Percentiles rank a stretch among this genome's conserved stretches.
Conservation (phyloP, 1,284 basidiomycete genomes). For the Moniliophthora roreri region DNA sequence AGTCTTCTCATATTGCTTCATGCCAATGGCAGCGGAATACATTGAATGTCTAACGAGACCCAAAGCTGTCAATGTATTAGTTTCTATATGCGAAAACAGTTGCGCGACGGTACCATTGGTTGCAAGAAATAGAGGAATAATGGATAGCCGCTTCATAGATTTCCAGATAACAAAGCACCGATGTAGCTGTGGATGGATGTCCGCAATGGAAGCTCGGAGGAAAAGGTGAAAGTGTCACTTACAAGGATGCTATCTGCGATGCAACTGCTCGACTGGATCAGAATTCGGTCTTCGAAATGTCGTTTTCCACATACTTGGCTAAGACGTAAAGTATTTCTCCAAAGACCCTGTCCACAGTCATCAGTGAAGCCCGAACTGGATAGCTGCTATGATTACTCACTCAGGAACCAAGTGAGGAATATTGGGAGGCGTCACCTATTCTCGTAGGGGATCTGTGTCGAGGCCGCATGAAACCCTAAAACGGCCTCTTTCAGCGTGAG, state of each 20-base stretch:
- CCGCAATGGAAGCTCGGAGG: no score
- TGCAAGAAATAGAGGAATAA: background rate
- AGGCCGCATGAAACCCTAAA: background rate
- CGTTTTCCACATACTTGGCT: no score
- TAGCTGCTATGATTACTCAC: no score
- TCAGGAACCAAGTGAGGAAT: no score
- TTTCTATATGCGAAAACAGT: background rate
- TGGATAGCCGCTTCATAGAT: background rate
- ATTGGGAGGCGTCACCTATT: no score
- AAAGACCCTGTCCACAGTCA: no score
- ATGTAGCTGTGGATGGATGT: no score
- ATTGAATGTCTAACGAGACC: background rate
- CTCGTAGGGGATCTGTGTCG: no score
- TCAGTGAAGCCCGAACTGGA: no score
- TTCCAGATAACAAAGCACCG: background rate
- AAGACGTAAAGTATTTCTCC: no score
- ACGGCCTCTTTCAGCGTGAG: background rate
- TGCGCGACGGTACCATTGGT: background rate
- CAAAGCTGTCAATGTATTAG: background rate
- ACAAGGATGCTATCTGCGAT: slow-evolving; percentile 5
- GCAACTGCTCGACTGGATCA: background rate
- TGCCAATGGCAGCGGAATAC: background rate
- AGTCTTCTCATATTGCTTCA: background rate
- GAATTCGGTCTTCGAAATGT: no score
- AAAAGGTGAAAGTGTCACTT: background rate